Evolutionary conservation across 306 rosid species (phyloP), one percentile per base, ranked within the genome.

Genomic region (Cucurbita moschata): DNA sequence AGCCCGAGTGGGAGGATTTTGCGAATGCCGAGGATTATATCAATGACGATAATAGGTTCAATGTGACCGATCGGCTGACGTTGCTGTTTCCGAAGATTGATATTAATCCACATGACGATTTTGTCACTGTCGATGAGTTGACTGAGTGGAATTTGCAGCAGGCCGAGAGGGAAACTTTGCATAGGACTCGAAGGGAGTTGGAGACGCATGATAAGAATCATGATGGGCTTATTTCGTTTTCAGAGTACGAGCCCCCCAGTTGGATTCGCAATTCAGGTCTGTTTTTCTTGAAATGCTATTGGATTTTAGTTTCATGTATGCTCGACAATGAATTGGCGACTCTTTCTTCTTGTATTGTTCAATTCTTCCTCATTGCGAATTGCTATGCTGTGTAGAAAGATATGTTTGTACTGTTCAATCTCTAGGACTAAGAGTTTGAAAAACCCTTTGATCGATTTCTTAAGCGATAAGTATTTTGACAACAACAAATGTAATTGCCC

Each of bases 1-100:
- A 90, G 72, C 92, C 97, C 23, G 97, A 88, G 82, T 93, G 96
- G 98, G 96, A 90, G 69, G 92, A 90, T 68, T 90, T 82, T 83
- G 84, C 88, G 88, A 82, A 93, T 64, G 94, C 96, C 12, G 96
- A 93, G 82, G 96, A 93, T 69, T 93, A 88, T 62, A 63, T 93
- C 59, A 93, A 93, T 18, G 92, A 93, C 43, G 92, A 87, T 60
- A 94, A 89, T 12, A 87, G 79, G 92, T 93, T 93, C 88, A 93
- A 90, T 69, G 90, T 93, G 37, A 90, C 96, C 18, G 55, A 37
- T 18, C 70, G 98, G 44, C 51, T 93, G 78, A 57, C 83, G 15
- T 71, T 87, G 75, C 81, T 93, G 39, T 93, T 93, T 54, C 98
- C 98, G 10, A 93, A 84, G 84, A 79, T 93, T 59, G 97, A 93